Percentiles rank a stretch among this genome's conserved stretches.
These are phyloP conservation scores for Aspergillus oerlinghausenensis DNA, from an alignment of 2,329 filamentous ascomycete species.

Conservation along the genomic window DNA sequence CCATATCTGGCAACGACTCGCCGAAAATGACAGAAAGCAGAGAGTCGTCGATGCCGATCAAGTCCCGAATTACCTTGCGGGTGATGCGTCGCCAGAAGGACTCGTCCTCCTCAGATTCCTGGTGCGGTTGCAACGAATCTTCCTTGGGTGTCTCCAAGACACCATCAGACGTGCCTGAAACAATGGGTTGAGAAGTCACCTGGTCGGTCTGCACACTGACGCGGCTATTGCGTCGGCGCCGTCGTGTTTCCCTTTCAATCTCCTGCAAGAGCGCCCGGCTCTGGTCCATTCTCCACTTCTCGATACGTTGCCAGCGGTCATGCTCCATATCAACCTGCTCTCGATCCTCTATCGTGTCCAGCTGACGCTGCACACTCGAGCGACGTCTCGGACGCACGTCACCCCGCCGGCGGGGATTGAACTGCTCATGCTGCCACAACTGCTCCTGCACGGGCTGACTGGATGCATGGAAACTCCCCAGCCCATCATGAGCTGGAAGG, in stretches of 20 bases:
- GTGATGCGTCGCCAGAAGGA: conserved; percentile 79
- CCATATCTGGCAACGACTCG: conserved; percentile 60
- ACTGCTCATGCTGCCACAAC: conserved; percentile 82
- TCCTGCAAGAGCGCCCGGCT: conserved; percentile 80
- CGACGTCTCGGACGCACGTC: conserved; percentile 45
- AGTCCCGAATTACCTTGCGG: conserved; percentile 76
- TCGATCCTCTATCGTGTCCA: conserved; percentile 55
- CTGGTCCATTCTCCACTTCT: conserved; percentile 88
- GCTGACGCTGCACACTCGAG: conserved; percentile 54
- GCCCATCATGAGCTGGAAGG: conserved; percentile 85
- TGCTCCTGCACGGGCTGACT: conserved; percentile 68
- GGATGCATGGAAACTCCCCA: conserved; percentile 75
- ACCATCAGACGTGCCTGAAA: conserved; percentile 15
- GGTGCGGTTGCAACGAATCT: conserved; percentile 37
- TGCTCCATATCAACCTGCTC: conserved; percentile 57
- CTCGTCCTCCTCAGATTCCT: conserved; percentile 50
- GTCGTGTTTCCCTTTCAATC: conserved; percentile 74
- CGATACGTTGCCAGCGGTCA: conserved; percentile 78
- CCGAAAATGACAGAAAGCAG: conserved; percentile 83
- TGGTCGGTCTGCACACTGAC: conserved; percentile 18
- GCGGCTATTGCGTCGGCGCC: conserved; percentile 50
- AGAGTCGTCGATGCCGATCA: conserved; percentile 86
- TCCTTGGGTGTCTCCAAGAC: conserved; percentile 52
- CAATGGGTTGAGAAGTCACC: conserved; percentile 11
- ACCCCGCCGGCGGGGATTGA: conserved; percentile 64